A percentile compares a stretch with the other conserved stretches of the same genome.
Conservation (phyloP, 73 alveolate species). For the Tetrahymena thermophila region DNA sequence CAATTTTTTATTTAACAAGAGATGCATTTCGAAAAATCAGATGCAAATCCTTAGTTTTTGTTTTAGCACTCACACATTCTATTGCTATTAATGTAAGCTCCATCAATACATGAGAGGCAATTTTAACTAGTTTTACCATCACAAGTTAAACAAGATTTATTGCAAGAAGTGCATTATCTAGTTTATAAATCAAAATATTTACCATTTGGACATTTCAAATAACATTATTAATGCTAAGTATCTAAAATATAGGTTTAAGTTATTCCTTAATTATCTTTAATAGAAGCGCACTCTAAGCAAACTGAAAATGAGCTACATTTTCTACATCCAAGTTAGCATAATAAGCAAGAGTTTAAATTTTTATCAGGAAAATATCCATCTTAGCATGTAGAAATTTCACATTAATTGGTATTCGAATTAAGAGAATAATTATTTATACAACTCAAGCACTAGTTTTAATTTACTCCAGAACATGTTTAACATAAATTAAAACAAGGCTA, state of each 20-base stretch:
- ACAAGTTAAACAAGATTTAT: background rate
- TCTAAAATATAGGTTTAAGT: background rate
- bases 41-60: background rate
- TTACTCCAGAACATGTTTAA: background rate
- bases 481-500: background rate
- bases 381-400: background rate
- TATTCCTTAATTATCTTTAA: background rate
- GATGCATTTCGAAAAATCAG: background rate
- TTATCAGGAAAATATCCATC: background rate
- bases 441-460: background rate
- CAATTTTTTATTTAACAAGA: background rate
- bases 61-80: background rate
- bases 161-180: background rate
- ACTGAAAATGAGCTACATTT: background rate
- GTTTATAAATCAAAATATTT: background rate
- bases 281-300: background rate
- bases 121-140: background rate
- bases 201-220: background rate
- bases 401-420: background rate
- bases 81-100: background rate
- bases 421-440: background rate
- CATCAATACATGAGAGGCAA: background rate
- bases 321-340: background rate
- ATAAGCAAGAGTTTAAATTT: background rate
- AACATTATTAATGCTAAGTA: background rate